These are phyloP conservation scores for Auriscalpium vulgare DNA, from an alignment of 768 basidiomycete genomes.

Conservation along the genomic window DNA sequence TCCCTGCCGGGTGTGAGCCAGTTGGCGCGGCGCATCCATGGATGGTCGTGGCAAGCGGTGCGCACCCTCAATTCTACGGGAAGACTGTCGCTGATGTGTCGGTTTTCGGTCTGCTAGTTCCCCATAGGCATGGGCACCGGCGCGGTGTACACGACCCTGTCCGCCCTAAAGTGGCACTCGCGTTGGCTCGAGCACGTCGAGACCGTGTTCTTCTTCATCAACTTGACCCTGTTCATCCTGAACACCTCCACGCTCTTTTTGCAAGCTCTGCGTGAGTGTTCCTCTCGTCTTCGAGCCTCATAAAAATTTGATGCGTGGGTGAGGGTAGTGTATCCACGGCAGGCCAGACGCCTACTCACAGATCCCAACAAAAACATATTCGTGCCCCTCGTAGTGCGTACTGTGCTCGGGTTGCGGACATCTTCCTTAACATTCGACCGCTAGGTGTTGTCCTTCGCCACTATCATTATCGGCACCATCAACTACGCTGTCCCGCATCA, in stretches of 20 bases:
- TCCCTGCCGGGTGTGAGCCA: conserved; percentile 16
- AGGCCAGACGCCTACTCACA: conserved; percentile 33
- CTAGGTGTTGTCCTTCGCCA: conserved; percentile 42
- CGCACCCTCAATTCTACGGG: conserved; percentile 10
- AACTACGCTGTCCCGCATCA: conserved; percentile 36
- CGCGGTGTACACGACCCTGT: conserved; percentile 41
- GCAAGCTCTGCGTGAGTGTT: conserved; percentile 33
- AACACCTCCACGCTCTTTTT: conserved; percentile 34
- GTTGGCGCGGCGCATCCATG: conserved; percentile 37
- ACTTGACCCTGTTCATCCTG: conserved; percentile 35
- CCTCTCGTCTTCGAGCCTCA: no score
- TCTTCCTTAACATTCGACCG: no score
- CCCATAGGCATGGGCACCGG: conserved; percentile 44
- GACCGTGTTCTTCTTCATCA: conserved; percentile 39
- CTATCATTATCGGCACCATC: conserved; percentile 40
- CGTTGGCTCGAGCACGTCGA: conserved; percentile 27
- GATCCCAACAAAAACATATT: conserved; percentile 41
- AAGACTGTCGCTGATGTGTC: conserved; percentile 22
- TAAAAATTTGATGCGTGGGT: not conserved
- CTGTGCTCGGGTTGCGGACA: conserved; percentile 2
- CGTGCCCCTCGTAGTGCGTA: conserved; percentile 28
- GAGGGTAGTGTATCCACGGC: conserved; percentile 33
- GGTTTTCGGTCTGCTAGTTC: conserved; percentile 24
- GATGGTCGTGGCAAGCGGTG: conserved; percentile 45
- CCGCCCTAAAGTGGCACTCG: conserved; percentile 30